Evolutionary conservation across 257 asterid genomes (phyloP).

Genomic region (Plantago elongata): DNA sequence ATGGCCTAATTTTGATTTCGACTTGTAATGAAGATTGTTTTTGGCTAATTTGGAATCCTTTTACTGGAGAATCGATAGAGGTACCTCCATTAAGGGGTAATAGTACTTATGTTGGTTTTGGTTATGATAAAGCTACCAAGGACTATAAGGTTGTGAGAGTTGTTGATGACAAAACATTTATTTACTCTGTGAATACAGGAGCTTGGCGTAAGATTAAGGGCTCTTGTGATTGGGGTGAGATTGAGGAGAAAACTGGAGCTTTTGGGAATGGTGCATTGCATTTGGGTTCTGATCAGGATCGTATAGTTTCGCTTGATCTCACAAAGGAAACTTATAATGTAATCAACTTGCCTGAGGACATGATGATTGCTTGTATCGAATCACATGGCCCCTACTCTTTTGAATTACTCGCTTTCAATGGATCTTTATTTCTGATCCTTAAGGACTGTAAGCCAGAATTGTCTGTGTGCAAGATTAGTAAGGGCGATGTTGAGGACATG

Average conservation of each 20-base stretch:
- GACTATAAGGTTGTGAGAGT: not conserved
- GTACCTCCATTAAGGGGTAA: not conserved
- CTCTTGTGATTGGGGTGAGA: not conserved
- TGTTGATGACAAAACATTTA: not conserved
- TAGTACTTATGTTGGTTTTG: not conserved
- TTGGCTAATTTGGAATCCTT: slow-evolving; percentile 1
- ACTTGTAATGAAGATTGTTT: not conserved
- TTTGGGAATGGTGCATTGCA: not conserved
- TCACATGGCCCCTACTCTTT: not conserved
- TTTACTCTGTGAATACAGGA: not conserved
- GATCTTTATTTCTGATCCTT: not conserved
- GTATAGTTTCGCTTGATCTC: not conserved
- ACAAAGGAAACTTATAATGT: not conserved
- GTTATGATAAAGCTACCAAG: not conserved
- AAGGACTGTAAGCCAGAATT: too few species aligned
- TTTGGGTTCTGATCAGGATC: not conserved
- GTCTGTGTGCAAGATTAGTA: too few species aligned
- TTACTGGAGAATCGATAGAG: not conserved
- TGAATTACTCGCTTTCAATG: not conserved
- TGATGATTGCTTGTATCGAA: too few species aligned
- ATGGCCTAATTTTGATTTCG: not conserved
- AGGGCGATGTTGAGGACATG: too few species aligned
- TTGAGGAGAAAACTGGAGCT: not conserved
- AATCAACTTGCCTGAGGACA: not conserved
- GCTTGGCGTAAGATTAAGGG: not conserved